Base-by-base conservation (phyloP, 2,329 filamentous ascomycete genomes). In the Ilyonectria sp. region DNA sequence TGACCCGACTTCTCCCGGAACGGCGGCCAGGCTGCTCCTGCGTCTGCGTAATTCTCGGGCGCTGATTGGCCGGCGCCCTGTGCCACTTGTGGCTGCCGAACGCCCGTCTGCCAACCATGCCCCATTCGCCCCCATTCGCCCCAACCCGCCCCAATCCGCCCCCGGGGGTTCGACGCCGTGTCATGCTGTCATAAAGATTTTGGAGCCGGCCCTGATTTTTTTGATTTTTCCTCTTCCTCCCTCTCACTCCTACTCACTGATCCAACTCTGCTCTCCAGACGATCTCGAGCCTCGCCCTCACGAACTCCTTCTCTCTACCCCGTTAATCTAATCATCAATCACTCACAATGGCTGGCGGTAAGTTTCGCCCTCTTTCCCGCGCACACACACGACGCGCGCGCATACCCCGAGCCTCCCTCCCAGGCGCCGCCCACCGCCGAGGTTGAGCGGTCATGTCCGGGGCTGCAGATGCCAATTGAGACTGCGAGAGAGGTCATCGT, bases 281-380 rank as follows among this genome's bases (percentile, higher is more conserved):
- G 63, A 69, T 71, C 69, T 55, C 59, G 49, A 49, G 56, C 64
- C 37, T 44, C 57, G 46, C 54, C 55, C 50, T 19, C 54, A 65
- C 58, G 60, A 72, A 55, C 49, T 56, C 23, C 67, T 69, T 61
- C 54, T 44, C 49, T 68, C 60, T 60, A 70, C 69, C 66, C 54
- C 62, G 23, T 63, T 74, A 72, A 74, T 68, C 60, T 68, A 71
- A 60, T 69, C 65, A 71, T 70, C 57, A 65, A 71, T 59, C 67
- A 71, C 65, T 72, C 79, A 84, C 77, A 81, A 84, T 84, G 82
- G 82, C 82, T 81, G 82, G 81, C 75, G 82, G 82, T 84, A 82
- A 84, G 82, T 84, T 60, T 52, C 29, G 23, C 21, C 52, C 67
- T 47, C 40, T 68, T 67, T 67, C 63, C 49, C 47, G 33, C 55